A percentile compares a stretch with the other conserved stretches of the same genome.
Conservation (phyloP, 2,329 filamentous ascomycete genomes). For the Xylaria sp. region DNA sequence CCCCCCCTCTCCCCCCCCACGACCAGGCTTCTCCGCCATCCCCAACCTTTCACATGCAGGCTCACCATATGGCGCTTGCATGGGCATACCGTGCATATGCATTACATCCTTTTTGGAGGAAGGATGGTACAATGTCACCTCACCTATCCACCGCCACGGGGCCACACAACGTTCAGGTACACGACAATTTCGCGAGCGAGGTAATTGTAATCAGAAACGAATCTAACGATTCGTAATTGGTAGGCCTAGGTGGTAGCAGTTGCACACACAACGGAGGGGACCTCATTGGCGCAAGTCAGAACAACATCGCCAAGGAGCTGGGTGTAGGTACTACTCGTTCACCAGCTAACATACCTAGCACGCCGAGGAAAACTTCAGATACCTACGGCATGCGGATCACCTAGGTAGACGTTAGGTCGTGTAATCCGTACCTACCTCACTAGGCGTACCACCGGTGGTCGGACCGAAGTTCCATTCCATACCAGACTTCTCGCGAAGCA, state of each 20-base stretch:
- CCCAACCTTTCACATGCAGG: conserved; percentile 17
- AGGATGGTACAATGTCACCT: conserved; percentile 4
- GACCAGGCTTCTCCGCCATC: conserved; percentile 18
- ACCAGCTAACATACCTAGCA: neutral
- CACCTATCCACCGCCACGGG: neutral
- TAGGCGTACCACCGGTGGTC: conserved; percentile 13
- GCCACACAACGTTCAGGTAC: neutral
- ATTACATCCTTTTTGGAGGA: conserved; percentile 14
- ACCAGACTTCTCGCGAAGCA: conserved; percentile 10
- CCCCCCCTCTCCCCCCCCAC: conserved; percentile 20
- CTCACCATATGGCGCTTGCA: conserved; percentile 20
- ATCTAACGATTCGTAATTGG: neutral
- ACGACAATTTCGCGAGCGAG: neutral
- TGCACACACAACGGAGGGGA: neutral
- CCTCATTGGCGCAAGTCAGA: neutral
- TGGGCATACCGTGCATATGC: conserved; percentile 12
- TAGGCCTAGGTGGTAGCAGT: neutral
- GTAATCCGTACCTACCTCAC: neutral
- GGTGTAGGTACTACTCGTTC: neutral
- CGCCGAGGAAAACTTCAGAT: neutral
- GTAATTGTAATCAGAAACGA: neutral
- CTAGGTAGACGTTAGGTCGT: too few relatives aligned
- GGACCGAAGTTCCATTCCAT: conserved; percentile 18
- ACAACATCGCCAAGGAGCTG: neutral
- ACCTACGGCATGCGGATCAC: neutral